Conservation (phyloP, 441 rosid genomes). For the Isatis lusitanica region DNA sequence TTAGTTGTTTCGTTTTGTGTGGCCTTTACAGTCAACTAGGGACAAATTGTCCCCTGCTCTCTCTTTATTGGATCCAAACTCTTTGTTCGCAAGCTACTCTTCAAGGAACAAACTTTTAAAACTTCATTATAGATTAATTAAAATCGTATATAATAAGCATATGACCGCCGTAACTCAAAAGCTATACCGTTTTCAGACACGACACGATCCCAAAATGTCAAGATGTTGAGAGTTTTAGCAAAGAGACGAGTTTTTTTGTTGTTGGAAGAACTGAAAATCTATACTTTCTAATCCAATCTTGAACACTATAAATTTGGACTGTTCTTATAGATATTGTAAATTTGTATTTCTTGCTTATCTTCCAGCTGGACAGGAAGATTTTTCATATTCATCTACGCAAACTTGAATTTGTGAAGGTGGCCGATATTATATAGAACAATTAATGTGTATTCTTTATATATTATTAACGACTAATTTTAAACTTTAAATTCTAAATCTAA, state of each 20-base stretch:
- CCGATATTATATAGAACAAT: too few species aligned
- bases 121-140: neutral
- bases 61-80: slow-evolving; percentile 31
- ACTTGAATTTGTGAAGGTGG: too few species aligned
- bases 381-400: too few species aligned
- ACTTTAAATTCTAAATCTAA: too few species aligned
- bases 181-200: neutral
- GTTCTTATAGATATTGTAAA: neutral
- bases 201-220: neutral
- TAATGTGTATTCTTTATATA: too few species aligned
- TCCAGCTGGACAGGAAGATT: too few species aligned
- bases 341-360: neutral
- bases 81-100: slow-evolving; percentile 20
- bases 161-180: slow-evolving; percentile 8
- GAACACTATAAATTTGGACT: too few species aligned
- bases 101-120: slow-evolving; percentile 1
- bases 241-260: too few species aligned
- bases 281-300: too few species aligned
- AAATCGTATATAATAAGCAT: neutral
- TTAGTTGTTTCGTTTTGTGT: slow-evolving; percentile 23
- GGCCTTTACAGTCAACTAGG: slow-evolving; percentile 30
- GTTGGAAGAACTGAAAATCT: too few species aligned
- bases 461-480: too few species aligned
- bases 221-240: neutral
- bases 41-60: slow-evolving; percentile 31